Evolutionary conservation across 495 filamentous ascomycete genomes (phyloP).

Genomic region (Xylaria nigripes): DNA sequence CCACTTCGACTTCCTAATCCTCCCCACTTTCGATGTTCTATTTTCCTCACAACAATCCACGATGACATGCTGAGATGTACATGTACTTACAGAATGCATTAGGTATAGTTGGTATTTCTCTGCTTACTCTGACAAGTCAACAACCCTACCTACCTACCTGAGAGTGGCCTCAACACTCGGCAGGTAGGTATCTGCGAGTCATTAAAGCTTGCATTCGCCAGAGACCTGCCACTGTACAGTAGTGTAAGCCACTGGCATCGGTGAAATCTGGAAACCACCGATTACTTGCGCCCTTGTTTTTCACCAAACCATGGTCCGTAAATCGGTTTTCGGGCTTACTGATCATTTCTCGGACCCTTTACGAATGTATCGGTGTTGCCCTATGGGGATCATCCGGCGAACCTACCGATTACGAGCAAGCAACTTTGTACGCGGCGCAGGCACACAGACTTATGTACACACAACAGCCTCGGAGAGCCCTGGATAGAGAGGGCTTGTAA

Average conservation of each 20-base stretch:
- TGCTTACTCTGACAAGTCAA: slow-evolving; percentile 6
- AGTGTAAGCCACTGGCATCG: not conserved
- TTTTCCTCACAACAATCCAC: no score
- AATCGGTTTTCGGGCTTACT: not conserved
- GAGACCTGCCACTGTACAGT: not conserved
- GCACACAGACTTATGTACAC: no score
- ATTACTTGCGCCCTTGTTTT: not conserved
- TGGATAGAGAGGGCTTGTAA: not conserved
- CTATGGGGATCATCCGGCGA: slow-evolving; percentile 4
- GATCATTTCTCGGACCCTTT: not conserved
- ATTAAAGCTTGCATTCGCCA: not conserved
- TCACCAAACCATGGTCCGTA: not conserved
- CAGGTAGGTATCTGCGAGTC: not conserved
- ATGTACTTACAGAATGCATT: no score
- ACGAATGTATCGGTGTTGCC: slow-evolving; percentile 3
- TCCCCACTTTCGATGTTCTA: no score
- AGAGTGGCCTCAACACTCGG: not conserved
- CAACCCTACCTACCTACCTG: not conserved
- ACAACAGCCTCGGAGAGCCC: no score
- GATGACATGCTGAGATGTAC: no score
- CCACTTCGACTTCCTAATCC: no score
- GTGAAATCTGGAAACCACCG: not conserved
- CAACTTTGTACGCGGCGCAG: no score
- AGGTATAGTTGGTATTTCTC: no score
- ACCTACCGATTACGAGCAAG: not conserved